Conservation (phyloP, 306 rosid species). For the Prunus campanulata region DNA sequence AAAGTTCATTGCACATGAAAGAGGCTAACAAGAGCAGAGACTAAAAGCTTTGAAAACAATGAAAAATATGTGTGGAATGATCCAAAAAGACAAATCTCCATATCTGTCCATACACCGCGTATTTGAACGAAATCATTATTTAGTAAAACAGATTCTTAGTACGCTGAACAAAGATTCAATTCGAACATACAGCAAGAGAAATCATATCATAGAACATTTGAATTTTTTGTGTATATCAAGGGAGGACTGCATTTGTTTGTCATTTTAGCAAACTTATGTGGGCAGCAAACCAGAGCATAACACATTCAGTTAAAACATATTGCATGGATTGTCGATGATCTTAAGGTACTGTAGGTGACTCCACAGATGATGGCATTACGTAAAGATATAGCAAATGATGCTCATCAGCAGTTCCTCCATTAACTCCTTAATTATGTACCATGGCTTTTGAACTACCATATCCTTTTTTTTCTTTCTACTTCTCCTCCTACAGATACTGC, state of each 20-base stretch:
- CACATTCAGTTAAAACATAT: background rate
- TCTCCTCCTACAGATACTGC: background rate
- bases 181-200: background rate
- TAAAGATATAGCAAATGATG: background rate
- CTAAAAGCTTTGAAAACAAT: too few species aligned
- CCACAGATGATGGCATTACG: background rate
- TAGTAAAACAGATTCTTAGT: too few species aligned
- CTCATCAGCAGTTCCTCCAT: background rate
- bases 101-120: background rate
- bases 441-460: background rate
- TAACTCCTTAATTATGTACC: background rate
- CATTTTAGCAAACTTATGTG: background rate
- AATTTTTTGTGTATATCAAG: background rate
- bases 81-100: background rate
- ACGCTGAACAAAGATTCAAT: background rate
- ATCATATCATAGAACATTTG: background rate
- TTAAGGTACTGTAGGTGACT: background rate
- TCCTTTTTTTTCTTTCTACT: slow-evolving; percentile 7
- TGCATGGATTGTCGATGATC: background rate
- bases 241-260: background rate
- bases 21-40: too few species aligned
- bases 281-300: background rate
- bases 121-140: background rate
- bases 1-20: too few species aligned
- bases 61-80: background rate